A percentile compares a stretch with the other conserved stretches of the same genome.
Conservation (phyloP, 2,329 filamentous ascomycete genomes). For the Beauveria sp. region DNA sequence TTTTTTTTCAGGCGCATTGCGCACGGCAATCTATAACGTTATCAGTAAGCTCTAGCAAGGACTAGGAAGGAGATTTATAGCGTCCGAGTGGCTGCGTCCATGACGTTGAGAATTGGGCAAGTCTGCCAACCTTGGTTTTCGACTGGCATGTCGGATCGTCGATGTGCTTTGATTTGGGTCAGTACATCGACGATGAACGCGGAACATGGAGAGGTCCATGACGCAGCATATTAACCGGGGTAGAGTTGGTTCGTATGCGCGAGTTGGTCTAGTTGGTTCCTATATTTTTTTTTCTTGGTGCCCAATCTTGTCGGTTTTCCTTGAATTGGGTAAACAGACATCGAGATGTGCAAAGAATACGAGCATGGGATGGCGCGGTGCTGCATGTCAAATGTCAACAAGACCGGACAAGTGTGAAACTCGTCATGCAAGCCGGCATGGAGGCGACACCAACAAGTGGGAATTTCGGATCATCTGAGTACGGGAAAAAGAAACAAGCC, state of each 20-base stretch:
- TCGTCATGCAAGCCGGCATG: not conserved
- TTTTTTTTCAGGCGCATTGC: not conserved
- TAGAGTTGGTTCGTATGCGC: not conserved
- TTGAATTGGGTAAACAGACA: not conserved
- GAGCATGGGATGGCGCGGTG: not conserved
- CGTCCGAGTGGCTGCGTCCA: not conserved
- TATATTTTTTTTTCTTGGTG: no score
- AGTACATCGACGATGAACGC: not conserved
- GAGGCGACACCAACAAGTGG: not conserved
- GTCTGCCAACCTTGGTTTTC: not conserved
- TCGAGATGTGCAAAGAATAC: not conserved
- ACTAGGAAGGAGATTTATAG: not conserved
- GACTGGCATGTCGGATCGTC: constrained; percentile 2
- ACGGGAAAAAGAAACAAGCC: not conserved
- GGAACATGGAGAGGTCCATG: not conserved
- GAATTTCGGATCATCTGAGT: not conserved
- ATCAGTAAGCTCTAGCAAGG: not conserved
- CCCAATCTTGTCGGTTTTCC: no score
- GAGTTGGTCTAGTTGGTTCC: not conserved
- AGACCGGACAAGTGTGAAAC: constrained; percentile 3
- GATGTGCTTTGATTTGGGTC: not conserved
- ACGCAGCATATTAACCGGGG: not conserved
- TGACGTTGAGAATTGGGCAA: not conserved
- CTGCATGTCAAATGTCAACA: not conserved
- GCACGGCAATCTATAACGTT: not conserved